phyloP scores from a whole-genome alignment of 768 basidiomycete species.

The Lactarius sp. region DNA sequence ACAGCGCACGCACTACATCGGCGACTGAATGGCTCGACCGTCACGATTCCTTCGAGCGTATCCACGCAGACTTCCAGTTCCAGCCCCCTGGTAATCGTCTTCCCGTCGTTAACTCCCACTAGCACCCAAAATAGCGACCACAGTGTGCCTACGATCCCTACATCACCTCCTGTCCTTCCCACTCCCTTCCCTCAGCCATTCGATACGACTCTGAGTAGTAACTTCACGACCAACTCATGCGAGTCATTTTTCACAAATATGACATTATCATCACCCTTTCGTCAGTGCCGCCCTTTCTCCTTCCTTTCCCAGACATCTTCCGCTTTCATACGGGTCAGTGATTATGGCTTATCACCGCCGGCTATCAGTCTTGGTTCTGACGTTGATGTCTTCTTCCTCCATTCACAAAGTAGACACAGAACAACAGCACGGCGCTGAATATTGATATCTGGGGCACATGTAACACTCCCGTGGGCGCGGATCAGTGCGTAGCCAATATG shows the following conservation, averaged over 20 bases:
- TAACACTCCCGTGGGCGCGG: slow-evolving; percentile 47
- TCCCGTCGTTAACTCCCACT: slow-evolving; percentile 28
- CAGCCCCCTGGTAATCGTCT: not conserved
- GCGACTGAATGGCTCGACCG: not conserved
- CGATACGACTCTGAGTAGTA: slow-evolving; percentile 55
- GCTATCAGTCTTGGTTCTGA: slow-evolving; percentile 14
- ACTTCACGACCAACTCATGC: slow-evolving; percentile 64
- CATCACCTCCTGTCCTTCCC: slow-evolving; percentile 49
- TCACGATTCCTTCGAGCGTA: not conserved
- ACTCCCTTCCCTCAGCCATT: slow-evolving; percentile 76
- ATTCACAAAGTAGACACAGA: slow-evolving; percentile 50
- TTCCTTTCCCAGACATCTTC: slow-evolving; percentile 53
- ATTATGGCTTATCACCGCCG: slow-evolving; percentile 25
- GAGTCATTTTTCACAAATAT: slow-evolving; percentile 72
- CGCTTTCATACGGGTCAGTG: slow-evolving; percentile 48
- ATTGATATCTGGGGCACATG: slow-evolving; percentile 75
- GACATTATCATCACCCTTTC: slow-evolving; percentile 55
- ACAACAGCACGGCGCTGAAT: slow-evolving; percentile 58
- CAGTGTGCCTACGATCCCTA: slow-evolving; percentile 46
- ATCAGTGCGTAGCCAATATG: slow-evolving; percentile 65
- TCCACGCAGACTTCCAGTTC: not conserved
- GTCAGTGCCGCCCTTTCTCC: slow-evolving; percentile 74
- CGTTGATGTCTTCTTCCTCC: slow-evolving; percentile 17
- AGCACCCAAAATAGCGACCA: slow-evolving; percentile 22
- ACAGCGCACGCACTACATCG: slow-evolving; percentile 3